Conservation (phyloP, 257 asterid genomes). For the Nicotiana otophora region DNA sequence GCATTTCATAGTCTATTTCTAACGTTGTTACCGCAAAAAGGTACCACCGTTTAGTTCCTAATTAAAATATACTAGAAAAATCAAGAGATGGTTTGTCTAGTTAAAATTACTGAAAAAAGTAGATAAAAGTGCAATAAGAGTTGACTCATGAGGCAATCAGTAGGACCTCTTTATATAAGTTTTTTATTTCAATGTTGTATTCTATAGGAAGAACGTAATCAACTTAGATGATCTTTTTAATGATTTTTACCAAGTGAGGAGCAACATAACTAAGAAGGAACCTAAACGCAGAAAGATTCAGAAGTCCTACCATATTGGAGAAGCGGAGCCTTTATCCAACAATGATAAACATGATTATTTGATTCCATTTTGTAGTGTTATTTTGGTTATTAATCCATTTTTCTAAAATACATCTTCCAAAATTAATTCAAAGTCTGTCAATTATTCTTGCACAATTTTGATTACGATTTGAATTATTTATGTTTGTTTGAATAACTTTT, state of each 20-base stretch:
- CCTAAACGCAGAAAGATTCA: conserved; percentile 30
- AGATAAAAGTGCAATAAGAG: too few species aligned
- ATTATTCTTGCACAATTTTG: neutral
- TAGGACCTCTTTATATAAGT: too few species aligned
- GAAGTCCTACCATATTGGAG: conserved; percentile 35
- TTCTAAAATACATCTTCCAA: too few species aligned
- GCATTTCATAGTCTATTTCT: too few species aligned
- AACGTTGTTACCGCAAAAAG: too few species aligned
- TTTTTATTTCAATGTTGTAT: neutral
- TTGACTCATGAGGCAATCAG: too few species aligned
- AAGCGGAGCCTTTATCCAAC: conserved; percentile 42
- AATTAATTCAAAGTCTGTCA: neutral
- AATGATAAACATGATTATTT: conserved; percentile 36
- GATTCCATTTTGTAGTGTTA: neutral
- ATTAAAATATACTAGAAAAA: too few species aligned
- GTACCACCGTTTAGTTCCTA: too few species aligned
- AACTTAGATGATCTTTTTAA: conserved; percentile 69
- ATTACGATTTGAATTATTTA: neutral
- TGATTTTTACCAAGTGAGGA: conserved; percentile 54
- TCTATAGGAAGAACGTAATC: conserved; percentile 52
- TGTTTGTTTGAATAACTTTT: too few species aligned
- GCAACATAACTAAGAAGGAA: conserved; percentile 37
- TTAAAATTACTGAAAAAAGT: too few species aligned
- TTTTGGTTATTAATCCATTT: neutral
- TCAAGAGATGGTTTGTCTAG: too few species aligned